Base-by-base conservation (phyloP, 208 protist species). In the Trypanosoma conorhini region DNA sequence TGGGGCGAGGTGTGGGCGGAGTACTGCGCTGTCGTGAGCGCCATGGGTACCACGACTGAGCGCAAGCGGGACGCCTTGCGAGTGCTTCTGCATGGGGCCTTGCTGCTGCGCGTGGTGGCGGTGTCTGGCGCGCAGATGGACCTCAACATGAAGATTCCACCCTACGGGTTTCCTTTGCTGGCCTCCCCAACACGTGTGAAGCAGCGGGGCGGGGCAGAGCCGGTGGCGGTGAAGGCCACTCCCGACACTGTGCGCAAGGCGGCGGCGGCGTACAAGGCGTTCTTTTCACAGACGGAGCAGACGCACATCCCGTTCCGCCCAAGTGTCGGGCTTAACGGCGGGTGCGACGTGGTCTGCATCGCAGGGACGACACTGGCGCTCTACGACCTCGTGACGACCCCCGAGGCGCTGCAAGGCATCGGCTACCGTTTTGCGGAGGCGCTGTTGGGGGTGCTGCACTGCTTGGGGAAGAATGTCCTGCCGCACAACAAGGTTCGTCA, bases 1-100 rank as follows among this genome's bases (percentile, higher is more conserved):
- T 95, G 89, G 89, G 89, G 83, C 10, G 86, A 95, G 69, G 89
- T 95, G 8, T 95, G 89, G 89, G 87, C 89, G 0, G 85, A 92
- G 71, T 95, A 92, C 68, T 80, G 77, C 66, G 76, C 76, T 42
- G 77, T 81, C 30, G 89, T 95, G 28, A 70, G 65, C 12, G 50
- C 58, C 7, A 80, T 95, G 73, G 80, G 76, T 21, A 95, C 89
- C 22, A 91, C 86, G 12, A 85, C 81, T 22, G 65, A 79, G 35
- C 79, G 89, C 31, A 92, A 92, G 68, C 83, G 86, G 15, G 83
- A 92, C 56, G 89, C 89, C 1, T 69, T 95, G 74, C 86, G 87
- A 46, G 81, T 95, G 44, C 75, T 95, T 5, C 76, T 95, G 63
- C 86, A 95, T 71, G 89, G 89, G 17, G 89, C 87, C 5, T 74